Base-by-base conservation (phyloP, 1,139 yeast species). In the Pichia sp. region DNA sequence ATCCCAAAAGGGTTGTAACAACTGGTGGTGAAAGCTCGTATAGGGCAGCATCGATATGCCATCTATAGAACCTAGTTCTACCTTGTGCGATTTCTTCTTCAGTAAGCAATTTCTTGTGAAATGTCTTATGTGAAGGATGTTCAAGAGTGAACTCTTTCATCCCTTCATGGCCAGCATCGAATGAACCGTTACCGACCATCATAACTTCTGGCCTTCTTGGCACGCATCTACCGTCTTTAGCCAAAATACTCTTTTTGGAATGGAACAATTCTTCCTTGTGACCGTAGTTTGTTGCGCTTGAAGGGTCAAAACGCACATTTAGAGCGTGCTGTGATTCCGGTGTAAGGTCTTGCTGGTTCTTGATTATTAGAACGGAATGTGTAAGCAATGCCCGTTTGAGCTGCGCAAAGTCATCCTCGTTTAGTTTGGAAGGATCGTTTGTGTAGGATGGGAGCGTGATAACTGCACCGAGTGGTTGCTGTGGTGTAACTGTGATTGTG, bases 21-120 rank as follows among this genome's bases (percentile, higher is more conserved):
- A 81, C 72, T 25, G 95, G 95, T 23, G 95, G 95, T 8, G 89
- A 77, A 53, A 84, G 70, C 28, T 77, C 95, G 55, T 85, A 85
- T 38, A 85, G 71, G 5, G 95, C 95, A 35, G 91, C 81, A 62
- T 85, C 95, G 52, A 85, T 84, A 63, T 85, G 95, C 95, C 95
- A 85, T 64, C 95, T 76, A 72, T 84, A 85, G 60, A 80, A 85
- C 51, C 93, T 71, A 1, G 95, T 85, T 60, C 72, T 72, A 42
- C 79, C 75, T 24, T 73, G 67, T 3, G 71, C 71, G 41, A 66
- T 67, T 52, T 82, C 75, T 48, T 83, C 77, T 23, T 72, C 71
- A n/a, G 78, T 67, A 48, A 85, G 70, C 1, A 79, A 71, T 17
- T 70, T 64, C 51, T 79, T 79, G 64, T 85, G 95, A 72, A 85